Percentiles rank a stretch among this genome's conserved stretches.
Conservation (phyloP, 768 basidiomycete genomes). For the Phlegmacium glaucopus region DNA sequence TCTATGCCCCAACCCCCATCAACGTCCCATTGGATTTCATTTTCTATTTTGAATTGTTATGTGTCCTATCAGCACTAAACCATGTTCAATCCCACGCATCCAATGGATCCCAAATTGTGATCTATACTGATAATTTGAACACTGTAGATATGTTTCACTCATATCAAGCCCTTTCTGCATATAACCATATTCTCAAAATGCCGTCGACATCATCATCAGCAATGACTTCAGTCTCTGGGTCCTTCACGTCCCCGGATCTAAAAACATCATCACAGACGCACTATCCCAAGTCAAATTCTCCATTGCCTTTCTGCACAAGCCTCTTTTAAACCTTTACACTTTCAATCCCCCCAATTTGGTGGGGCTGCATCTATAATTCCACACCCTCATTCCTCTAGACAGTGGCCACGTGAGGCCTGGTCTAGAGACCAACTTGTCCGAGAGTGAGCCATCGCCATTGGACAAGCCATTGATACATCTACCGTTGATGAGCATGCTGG, state of each 20-base stretch:
- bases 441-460: too few species aligned
- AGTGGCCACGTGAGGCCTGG: too few species aligned
- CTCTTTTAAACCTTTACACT: too few species aligned
- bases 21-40: constrained; percentile 7
- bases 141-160: constrained; percentile 31
- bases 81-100: background rate
- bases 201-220: constrained; percentile 11
- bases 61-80: constrained; percentile 17
- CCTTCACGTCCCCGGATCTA: constrained; percentile 18
- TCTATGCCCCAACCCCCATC: constrained; percentile 6
- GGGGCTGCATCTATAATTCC: too few species aligned
- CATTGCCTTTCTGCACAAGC: too few species aligned
- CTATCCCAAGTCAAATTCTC: too few species aligned
- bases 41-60: constrained; percentile 24
- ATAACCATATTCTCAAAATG: constrained; percentile 22
- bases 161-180: constrained; percentile 9
- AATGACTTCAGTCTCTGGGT: constrained; percentile 24
- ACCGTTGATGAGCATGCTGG: too few species aligned
- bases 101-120: constrained; percentile 8
- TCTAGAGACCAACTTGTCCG: too few species aligned
- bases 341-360: too few species aligned
- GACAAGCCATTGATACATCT: too few species aligned
- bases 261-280: constrained; percentile 29
- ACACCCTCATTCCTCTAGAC: too few species aligned
- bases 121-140: constrained; percentile 29